A percentile compares a stretch with the other conserved stretches of the same genome.
Conservation (phyloP, 2,329 filamentous ascomycete species). For the Ophiostoma fasciatum region DNA sequence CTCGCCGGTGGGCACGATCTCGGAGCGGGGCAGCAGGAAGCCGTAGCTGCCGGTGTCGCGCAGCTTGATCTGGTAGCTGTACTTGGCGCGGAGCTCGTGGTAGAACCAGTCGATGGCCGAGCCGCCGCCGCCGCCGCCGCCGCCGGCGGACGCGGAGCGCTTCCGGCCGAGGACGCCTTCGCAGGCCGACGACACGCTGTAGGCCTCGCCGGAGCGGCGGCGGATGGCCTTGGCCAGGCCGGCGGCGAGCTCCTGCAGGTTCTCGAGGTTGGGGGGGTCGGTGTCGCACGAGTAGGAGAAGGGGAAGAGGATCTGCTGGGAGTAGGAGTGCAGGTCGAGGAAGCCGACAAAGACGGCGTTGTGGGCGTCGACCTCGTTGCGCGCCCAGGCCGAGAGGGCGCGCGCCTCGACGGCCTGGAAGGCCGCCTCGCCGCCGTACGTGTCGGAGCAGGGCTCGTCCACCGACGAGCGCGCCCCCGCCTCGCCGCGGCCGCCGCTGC, state of each 20-base stretch:
- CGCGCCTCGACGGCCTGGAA: slow-evolving; percentile 74
- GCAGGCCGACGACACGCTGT: slow-evolving; percentile 72
- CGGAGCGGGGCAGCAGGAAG: slow-evolving; percentile 72
- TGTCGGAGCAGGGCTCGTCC: slow-evolving; percentile 79
- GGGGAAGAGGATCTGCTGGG: slow-evolving; percentile 85
- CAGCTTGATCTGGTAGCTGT: slow-evolving; percentile 88
- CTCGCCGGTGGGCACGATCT: slow-evolving; percentile 80
- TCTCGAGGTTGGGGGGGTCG: slow-evolving; percentile 74
- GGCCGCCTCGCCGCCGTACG: slow-evolving; percentile 67
- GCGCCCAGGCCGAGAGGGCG: slow-evolving; percentile 66
- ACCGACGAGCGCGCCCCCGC: no score
- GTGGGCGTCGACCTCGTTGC: slow-evolving; percentile 56
- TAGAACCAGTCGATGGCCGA: slow-evolving; percentile 94
- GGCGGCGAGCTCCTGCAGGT: slow-evolving; percentile 76
- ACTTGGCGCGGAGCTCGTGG: slow-evolving; percentile 66
- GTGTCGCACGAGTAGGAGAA: slow-evolving; percentile 73
- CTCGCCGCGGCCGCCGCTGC: no score
- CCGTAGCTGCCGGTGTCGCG: slow-evolving; percentile 89
- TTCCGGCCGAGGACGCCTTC: slow-evolving; percentile 49
- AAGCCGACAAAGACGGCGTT: slow-evolving; percentile 69
- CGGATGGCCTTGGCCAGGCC: slow-evolving; percentile 83
- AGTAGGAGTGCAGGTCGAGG: slow-evolving; percentile 87
- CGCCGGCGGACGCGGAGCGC: slow-evolving; percentile 33
- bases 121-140: slow-evolving; percentile 64
- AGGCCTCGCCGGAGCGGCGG: slow-evolving; percentile 58